A percentile compares a stretch with the other conserved stretches of the same genome.
Conservation (phyloP, 345 rosid genomes). For the Clausena lansium region DNA sequence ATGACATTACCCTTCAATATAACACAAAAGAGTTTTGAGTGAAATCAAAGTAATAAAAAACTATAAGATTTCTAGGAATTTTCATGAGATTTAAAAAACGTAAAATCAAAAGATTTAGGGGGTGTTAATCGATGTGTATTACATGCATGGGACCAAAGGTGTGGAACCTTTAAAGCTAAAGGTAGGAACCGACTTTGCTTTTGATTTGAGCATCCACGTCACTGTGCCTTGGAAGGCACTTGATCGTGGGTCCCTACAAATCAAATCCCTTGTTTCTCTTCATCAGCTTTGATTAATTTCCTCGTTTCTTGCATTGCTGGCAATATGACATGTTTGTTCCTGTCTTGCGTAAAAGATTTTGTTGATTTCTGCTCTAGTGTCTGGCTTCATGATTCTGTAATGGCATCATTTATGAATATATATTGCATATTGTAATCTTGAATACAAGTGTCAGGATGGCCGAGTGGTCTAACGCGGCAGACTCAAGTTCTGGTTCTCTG, state of each 20-base stretch:
- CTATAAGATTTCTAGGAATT: too few relatives aligned
- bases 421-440: too few relatives aligned
- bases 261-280: background rate
- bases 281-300: background rate
- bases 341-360: background rate
- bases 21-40: too few relatives aligned
- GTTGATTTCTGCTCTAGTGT: background rate
- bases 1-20: too few relatives aligned
- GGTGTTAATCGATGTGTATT: background rate
- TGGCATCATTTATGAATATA: too few relatives aligned
- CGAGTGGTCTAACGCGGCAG: conserved; percentile 90
- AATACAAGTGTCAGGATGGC: conserved; percentile 54
- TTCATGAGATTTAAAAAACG: too few relatives aligned
- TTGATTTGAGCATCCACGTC: conserved; percentile 24
- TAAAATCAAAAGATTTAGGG: background rate
- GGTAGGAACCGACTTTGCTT: conserved; percentile 23
- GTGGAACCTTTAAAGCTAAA: conserved; percentile 16
- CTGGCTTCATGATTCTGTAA: too few relatives aligned
- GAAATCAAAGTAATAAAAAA: too few relatives aligned
- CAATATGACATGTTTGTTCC: too few relatives aligned
- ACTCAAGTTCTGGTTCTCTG: conserved; percentile 60
- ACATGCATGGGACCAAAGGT: background rate
- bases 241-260: conserved; percentile 9
- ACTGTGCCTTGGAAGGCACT: conserved; percentile 24
- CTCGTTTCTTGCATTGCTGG: background rate